phyloP scores from a whole-genome alignment of 1,284 basidiomycete genomes.

The Inonotus hispidus region DNA sequence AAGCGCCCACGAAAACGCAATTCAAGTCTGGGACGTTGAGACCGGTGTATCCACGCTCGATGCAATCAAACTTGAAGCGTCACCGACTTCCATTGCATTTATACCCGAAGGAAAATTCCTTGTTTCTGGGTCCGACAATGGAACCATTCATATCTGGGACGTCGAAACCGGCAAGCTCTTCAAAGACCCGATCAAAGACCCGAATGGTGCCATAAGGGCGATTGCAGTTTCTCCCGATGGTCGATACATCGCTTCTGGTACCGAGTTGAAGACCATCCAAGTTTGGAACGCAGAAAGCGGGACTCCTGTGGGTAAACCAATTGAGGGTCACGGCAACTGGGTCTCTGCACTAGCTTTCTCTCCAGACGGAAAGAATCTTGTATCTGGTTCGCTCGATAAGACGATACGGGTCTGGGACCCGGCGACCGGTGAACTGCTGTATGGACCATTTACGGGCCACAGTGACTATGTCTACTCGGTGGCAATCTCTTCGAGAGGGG shows the following conservation, averaged over 20 bases:
- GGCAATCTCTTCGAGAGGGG: conserved; percentile 19
- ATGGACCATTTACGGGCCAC: conserved; percentile 14
- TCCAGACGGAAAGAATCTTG: conserved; percentile 8
- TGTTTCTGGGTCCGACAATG: conserved; percentile 20
- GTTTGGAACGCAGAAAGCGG: conserved; percentile 19
- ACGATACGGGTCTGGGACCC: conserved; percentile 14
- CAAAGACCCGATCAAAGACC: conserved; percentile 4
- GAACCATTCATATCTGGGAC: conserved; percentile 20
- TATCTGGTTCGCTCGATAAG: conserved; percentile 16
- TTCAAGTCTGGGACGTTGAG: conserved; percentile 16
- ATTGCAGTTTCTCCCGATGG: conserved; percentile 17
- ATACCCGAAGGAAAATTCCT: conserved; percentile 22
- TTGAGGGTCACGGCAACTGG: conserved; percentile 10
- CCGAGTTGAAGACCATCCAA: conserved; percentile 12
- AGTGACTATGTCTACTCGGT: conserved; percentile 13
- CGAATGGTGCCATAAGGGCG: conserved; percentile 3
- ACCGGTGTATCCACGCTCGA: neutral
- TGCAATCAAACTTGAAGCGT: neutral
- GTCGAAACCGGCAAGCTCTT: conserved; percentile 8
- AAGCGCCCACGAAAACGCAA: conserved; percentile 6
- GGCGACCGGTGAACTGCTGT: conserved; percentile 5
- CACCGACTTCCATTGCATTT: neutral
- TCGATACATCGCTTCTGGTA: conserved; percentile 16
- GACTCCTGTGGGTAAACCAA: neutral
- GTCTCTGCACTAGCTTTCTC: conserved; percentile 15